phyloP scores from a whole-genome alignment of 768 basidiomycete genomes.

The Pleurotus citrinopileatus region DNA sequence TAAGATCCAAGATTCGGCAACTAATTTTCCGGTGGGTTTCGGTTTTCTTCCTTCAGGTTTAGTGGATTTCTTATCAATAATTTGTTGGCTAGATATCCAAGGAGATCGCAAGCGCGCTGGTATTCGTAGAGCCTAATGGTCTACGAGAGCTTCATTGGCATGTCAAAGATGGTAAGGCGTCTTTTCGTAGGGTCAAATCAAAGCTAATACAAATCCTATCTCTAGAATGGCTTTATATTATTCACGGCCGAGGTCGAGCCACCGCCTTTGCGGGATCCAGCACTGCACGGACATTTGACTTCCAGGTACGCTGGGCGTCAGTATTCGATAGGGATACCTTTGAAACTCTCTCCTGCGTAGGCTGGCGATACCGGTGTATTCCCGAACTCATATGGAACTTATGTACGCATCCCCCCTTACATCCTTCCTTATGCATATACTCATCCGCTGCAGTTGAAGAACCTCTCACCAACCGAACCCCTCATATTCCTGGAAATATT shows the following conservation, averaged over 20 bases:
- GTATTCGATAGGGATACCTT: neutral
- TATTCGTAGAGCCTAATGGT: constrained; percentile 16
- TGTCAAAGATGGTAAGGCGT: constrained; percentile 11
- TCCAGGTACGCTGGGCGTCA: constrained; percentile 7
- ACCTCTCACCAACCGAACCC: constrained; percentile 17
- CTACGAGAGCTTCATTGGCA: constrained; percentile 17
- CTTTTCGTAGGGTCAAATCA: too few relatives aligned
- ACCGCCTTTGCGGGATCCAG: constrained; percentile 17
- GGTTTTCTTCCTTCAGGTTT: neutral
- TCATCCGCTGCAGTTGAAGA: constrained; percentile 14
- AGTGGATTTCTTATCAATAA: neutral
- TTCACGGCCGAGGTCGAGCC: constrained; percentile 14
- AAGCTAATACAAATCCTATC: neutral
- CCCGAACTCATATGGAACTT: constrained; percentile 16
- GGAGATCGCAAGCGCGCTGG: constrained; percentile 14
- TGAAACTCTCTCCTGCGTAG: neutral
- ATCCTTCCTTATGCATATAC: neutral
- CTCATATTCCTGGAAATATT: constrained; percentile 16
- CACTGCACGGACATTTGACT: constrained; percentile 16
- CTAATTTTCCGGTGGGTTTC: constrained; percentile 13
- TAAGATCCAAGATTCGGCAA: constrained; percentile 16
- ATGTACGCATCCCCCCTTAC: constrained; percentile 8
- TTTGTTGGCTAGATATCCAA: constrained; percentile 6
- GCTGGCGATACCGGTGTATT: constrained; percentile 17
- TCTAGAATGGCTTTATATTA: constrained; percentile 16